A percentile compares a stretch with the other conserved stretches of the same genome.
Conservation (phyloP, 805 yeast genomes). For the Tetrapisispora phaffii region DNA sequence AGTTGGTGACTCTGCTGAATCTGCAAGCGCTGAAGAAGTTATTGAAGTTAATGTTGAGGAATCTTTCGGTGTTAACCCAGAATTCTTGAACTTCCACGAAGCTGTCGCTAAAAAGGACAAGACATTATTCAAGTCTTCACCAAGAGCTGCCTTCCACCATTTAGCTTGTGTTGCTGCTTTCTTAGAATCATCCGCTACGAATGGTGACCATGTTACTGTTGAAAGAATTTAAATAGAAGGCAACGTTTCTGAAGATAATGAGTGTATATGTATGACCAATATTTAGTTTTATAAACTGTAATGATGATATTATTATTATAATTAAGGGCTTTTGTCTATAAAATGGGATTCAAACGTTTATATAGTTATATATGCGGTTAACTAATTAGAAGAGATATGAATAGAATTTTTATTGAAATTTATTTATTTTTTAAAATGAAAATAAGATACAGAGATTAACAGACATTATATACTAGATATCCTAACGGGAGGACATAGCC, state of each 20-base stretch:
- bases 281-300: background rate
- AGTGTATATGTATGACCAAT: background rate
- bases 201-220: constrained; percentile 43
- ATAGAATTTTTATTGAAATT: background rate
- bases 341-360: too few species aligned
- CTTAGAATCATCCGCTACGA: constrained; percentile 51
- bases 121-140: constrained; percentile 45
- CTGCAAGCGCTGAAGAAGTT: constrained; percentile 24
- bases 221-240: constrained; percentile 17
- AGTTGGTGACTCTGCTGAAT: constrained; percentile 23
- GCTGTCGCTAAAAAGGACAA: constrained; percentile 61
- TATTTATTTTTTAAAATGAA: background rate
- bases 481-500: constrained; percentile 96
- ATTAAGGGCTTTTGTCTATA: background rate
- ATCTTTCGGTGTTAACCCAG: constrained; percentile 48
- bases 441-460: constrained; percentile 1
- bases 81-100: constrained; percentile 44
- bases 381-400: background rate
- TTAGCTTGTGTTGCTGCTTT: constrained; percentile 85
- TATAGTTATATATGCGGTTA: too few species aligned
- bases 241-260: background rate
- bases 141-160: constrained; percentile 82
- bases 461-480: constrained; percentile 1
- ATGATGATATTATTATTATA: background rate
- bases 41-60: constrained; percentile 33